Percentiles rank a stretch among this genome's conserved stretches.
Conservation (phyloP, 352 stramenopile species). For the Aphanomyces euteiches region DNA sequence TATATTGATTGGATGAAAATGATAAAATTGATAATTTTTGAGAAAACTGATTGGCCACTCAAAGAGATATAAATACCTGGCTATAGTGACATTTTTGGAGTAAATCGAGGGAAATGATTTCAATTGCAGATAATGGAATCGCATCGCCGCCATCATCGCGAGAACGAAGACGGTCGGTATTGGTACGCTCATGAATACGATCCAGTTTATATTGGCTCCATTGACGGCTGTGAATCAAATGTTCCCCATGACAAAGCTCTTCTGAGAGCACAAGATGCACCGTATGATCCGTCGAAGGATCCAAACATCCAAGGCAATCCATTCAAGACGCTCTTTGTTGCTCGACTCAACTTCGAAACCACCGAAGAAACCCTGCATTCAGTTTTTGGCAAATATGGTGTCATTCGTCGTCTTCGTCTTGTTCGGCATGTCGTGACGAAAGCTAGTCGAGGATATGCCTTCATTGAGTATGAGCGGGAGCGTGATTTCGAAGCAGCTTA, state of each 20-base stretch:
- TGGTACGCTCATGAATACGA: slow-evolving; percentile 76
- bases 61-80: too few species aligned
- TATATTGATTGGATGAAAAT: too few species aligned
- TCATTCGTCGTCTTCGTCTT: slow-evolving; percentile 49
- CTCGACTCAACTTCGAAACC: slow-evolving; percentile 53
- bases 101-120: too few species aligned
- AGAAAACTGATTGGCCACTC: too few species aligned
- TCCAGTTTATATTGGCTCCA: slow-evolving; percentile 59
- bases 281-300: slow-evolving; percentile 55
- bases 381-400: slow-evolving; percentile 51
- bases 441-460: slow-evolving; percentile 72
- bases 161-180: too few species aligned
- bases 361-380: slow-evolving; percentile 44
- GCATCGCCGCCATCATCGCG: too few species aligned
- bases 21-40: too few species aligned
- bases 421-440: slow-evolving; percentile 61
- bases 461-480: slow-evolving; percentile 65
- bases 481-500: slow-evolving; percentile 59
- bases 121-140: too few species aligned
- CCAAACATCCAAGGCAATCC: slow-evolving; percentile 60
- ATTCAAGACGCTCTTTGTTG: slow-evolving; percentile 69
- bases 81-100: too few species aligned
- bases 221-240: slow-evolving; percentile 42
- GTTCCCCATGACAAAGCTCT: slow-evolving; percentile 63
- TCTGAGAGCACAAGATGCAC: slow-evolving; percentile 42